phyloP scores from a whole-genome alignment of 306 rosid genomes.

The Pyrus pyrifolia region DNA sequence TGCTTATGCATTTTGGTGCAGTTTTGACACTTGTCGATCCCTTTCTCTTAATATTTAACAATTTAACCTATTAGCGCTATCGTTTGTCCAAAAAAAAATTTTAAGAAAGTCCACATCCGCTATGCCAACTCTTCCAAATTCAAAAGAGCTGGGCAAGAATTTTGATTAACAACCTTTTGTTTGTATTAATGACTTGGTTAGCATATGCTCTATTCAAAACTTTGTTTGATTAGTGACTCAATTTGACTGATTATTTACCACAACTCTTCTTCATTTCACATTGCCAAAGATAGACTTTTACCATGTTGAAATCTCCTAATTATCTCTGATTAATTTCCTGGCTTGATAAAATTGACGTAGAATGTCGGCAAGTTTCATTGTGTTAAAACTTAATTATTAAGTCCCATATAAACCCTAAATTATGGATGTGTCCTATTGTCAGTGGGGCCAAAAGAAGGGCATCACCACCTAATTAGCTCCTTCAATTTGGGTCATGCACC shows the following conservation, averaged over 20 bases:
- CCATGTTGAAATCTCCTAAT: neutral
- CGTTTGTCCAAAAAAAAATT: too few species aligned
- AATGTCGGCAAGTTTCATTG: neutral
- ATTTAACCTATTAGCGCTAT: too few species aligned
- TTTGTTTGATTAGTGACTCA: neutral
- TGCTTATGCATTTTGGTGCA: too few species aligned
- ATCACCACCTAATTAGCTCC: slow-evolving; percentile 11
- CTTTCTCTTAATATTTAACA: too few species aligned
- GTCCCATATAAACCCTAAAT: neutral
- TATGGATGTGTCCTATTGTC: neutral
- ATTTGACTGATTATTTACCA: neutral
- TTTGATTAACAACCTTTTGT: neutral
- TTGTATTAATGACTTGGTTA: neutral
- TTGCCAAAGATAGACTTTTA: neutral
- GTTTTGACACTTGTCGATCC: too few species aligned
- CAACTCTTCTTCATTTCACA: neutral
- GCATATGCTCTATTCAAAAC: neutral
- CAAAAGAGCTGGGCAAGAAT: neutral
- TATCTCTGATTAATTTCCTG: neutral
- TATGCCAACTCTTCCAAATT: neutral
- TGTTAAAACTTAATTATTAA: neutral
- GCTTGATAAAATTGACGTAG: neutral
- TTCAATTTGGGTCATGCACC: slow-evolving; percentile 1
- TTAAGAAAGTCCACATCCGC: neutral
- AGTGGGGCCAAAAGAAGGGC: neutral